A percentile compares a stretch with the other conserved stretches of the same genome.
These are phyloP conservation scores for Apium graveolens DNA, from an alignment of 129 eudicot species.

Conservation along the genomic window DNA sequence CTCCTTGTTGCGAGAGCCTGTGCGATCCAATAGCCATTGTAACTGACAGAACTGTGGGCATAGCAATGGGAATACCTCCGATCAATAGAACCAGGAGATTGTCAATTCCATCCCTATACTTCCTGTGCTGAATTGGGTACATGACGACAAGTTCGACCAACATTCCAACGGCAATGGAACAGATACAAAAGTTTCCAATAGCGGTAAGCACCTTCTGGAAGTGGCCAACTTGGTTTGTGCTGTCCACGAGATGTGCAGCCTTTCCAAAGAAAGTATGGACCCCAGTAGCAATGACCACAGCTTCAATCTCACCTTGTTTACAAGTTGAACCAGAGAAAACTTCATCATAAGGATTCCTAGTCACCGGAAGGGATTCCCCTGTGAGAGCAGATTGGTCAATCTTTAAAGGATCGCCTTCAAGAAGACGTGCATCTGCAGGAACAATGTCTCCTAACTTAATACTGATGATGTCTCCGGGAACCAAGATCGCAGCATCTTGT, in stretches of 20 bases:
- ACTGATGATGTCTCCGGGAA: slow-evolving; percentile 83
- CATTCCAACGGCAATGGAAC: slow-evolving; percentile 86
- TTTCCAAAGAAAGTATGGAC: slow-evolving; percentile 89
- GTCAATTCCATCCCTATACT: slow-evolving; percentile 67
- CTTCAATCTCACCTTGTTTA: slow-evolving; percentile 85
- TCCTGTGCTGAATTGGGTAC: slow-evolving; percentile 82
- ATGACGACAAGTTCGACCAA: slow-evolving; percentile 64
- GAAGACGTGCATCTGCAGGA: slow-evolving; percentile 90
- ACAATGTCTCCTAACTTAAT: slow-evolving; percentile 72
- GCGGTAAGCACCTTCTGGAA: slow-evolving; percentile 81
- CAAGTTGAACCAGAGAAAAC: slow-evolving; percentile 90
- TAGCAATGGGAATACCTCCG: slow-evolving; percentile 92
- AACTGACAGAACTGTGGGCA: slow-evolving; percentile 82
- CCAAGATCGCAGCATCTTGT: slow-evolving; percentile 74
- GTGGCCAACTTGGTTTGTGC: slow-evolving; percentile 86
- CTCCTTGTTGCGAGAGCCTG: slow-evolving; percentile 84
- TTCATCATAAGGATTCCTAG: slow-evolving; percentile 66
- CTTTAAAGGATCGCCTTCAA: slow-evolving; percentile 83
- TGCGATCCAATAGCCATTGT: slow-evolving; percentile 95
- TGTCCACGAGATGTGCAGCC: slow-evolving; percentile 88
- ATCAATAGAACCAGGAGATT: slow-evolving; percentile 70
- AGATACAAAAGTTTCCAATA: slow-evolving; percentile 80
- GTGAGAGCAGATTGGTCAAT: slow-evolving; percentile 87
- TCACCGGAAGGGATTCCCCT: slow-evolving; percentile 83
- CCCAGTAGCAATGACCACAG: slow-evolving; percentile 82